Evolutionary conservation across 2,329 filamentous ascomycete genomes (phyloP).

Genomic region (Fusarium sp.): DNA sequence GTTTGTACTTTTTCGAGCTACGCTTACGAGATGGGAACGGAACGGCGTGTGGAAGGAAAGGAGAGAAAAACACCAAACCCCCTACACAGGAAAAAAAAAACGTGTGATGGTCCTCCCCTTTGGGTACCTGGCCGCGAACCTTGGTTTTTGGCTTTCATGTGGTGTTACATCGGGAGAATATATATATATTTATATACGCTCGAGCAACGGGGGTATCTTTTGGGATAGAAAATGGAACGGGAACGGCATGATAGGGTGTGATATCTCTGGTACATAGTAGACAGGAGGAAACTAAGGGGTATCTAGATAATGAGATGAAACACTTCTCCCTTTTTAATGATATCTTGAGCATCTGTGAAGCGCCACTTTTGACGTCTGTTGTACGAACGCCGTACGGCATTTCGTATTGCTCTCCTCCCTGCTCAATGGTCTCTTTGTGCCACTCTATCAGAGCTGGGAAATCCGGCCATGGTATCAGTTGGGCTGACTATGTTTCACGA

Average conservation of each 20-base stretch:
- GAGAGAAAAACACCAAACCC: conserved; percentile 6
- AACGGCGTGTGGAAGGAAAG: conserved; percentile 14
- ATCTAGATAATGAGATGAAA: conserved; percentile 41
- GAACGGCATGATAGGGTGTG: conserved; percentile 10
- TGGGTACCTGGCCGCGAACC: conserved; percentile 43
- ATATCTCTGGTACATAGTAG: conserved; percentile 26
- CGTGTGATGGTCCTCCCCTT: conserved; percentile 16
- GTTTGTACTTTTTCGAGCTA: conserved; percentile 44
- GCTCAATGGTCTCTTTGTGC: conserved; percentile 19
- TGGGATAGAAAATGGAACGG: conserved; percentile 30
- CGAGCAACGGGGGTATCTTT: conserved; percentile 7
- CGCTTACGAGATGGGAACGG: conserved; percentile 35
- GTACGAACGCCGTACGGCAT: conserved; percentile 39
- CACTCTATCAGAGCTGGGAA: conserved; percentile 10
- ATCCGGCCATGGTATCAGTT: conserved; percentile 7
- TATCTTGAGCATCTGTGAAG: neutral
- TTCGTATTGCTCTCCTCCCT: conserved; percentile 38
- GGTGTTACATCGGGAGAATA: conserved; percentile 47
- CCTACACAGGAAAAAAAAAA: conserved; percentile 3
- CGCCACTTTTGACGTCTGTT: conserved; percentile 45
- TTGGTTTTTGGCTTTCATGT: conserved; percentile 39
- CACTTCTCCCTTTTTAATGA: conserved; percentile 28
- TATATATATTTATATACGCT: conserved; percentile 20
- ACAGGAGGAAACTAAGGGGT: conserved; percentile 14
- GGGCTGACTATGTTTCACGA: conserved; percentile 16